A percentile compares a stretch with the other conserved stretches of the same genome.
phyloP scores from a whole-genome alignment of 2,329 filamentous ascomycete species.

The Apiospora arundinis region DNA sequence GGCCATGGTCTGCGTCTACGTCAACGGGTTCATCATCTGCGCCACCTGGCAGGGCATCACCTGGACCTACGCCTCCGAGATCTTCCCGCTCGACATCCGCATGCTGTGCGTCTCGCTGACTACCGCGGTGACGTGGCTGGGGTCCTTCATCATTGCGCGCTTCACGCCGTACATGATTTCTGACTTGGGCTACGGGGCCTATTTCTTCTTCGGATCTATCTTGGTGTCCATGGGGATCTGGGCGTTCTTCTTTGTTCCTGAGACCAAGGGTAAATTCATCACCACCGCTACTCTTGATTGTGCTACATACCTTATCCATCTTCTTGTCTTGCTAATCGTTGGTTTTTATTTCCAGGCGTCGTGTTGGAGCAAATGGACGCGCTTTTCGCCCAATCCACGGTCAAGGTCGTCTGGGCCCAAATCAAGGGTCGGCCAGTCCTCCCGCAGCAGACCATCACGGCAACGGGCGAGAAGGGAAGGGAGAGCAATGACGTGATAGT shows the following conservation, averaged over 20 bases:
- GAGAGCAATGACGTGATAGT: background rate
- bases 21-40: constrained; percentile 41
- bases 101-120: constrained; percentile 35
- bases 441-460: background rate
- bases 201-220: constrained; percentile 52
- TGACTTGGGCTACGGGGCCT: constrained; percentile 46
- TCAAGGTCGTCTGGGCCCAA: constrained; percentile 23
- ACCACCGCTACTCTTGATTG: background rate
- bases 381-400: constrained; percentile 22
- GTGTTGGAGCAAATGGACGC: constrained; percentile 49
- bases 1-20: constrained; percentile 59
- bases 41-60: constrained; percentile 51
- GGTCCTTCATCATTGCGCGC: constrained; percentile 33
- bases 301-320: background rate
- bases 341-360: constrained; percentile 4
- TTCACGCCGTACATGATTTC: constrained; percentile 37
- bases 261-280: constrained; percentile 47
- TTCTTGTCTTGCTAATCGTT: background rate
- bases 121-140: constrained; percentile 34
- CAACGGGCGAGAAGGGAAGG: background rate
- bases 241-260: constrained; percentile 50
- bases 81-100: constrained; percentile 34
- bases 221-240: constrained; percentile 47
- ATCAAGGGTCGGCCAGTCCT: constrained; percentile 8
- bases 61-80: constrained; percentile 40